These are phyloP conservation scores for Artemisia argyi DNA, from an alignment of 129 eudicot genomes.

Conservation along the genomic window DNA sequence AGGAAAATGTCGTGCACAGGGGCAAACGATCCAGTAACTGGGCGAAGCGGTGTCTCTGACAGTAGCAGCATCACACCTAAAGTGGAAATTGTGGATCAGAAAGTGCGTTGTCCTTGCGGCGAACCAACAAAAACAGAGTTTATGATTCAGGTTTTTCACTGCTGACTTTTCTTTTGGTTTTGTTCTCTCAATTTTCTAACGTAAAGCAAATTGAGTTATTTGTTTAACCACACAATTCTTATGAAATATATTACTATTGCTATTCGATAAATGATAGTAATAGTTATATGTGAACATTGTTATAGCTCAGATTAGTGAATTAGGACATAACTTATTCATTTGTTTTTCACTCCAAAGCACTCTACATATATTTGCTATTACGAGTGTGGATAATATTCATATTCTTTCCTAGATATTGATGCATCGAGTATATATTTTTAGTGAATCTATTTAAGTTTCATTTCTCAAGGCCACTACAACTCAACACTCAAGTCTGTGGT, in stretches of 20 bases:
- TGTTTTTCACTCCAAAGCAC: no score
- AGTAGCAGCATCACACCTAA: slow-evolving; percentile 31
- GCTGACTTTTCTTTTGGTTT: not conserved
- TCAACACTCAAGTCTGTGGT: not conserved
- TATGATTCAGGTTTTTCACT: slow-evolving; percentile 44
- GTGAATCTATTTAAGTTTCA: no score
- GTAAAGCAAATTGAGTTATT: not conserved
- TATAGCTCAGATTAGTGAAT: no score
- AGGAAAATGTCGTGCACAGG: slow-evolving; percentile 35
- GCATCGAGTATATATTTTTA: no score
- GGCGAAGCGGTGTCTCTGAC: slow-evolving; percentile 33
- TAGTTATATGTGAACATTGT: no score
- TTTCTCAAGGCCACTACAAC: not conserved
- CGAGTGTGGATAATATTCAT: no score
- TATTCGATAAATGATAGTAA: not conserved
- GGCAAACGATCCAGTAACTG: slow-evolving; percentile 28
- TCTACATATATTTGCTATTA: no score
- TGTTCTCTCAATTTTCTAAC: not conserved
- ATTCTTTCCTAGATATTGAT: no score
- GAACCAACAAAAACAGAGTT: slow-evolving; percentile 27
- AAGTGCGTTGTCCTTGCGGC: slow-evolving; percentile 59
- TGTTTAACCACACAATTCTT: not conserved
- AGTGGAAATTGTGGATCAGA: slow-evolving; percentile 34
- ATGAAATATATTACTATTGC: not conserved
- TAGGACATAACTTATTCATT: not conserved